Evolutionary conservation across 2,329 filamentous ascomycete species (phyloP).

Genomic region (Nigrospora sphaerica): DNA sequence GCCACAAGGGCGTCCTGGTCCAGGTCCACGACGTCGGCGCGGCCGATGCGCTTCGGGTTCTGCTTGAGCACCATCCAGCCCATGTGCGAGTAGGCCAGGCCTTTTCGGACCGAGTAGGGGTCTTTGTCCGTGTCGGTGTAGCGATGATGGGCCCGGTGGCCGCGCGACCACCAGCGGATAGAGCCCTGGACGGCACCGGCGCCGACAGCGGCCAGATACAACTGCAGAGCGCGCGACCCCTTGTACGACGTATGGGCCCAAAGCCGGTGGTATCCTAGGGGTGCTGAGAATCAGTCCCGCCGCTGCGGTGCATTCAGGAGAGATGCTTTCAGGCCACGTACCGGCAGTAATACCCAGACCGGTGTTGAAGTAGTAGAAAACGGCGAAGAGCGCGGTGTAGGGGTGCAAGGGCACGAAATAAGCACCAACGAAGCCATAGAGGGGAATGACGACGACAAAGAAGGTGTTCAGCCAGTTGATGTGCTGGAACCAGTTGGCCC

Average conservation of each 20-base stretch:
- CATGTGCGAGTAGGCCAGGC: conserved; percentile 74
- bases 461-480: background rate
- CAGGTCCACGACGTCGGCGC: conserved; percentile 80
- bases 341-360: conserved; percentile 74
- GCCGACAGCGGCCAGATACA: conserved; percentile 76
- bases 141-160: conserved; percentile 81
- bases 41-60: conserved; percentile 82
- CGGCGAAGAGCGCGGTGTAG: background rate
- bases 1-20: conserved; percentile 81
- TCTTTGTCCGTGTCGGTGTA: conserved; percentile 93
- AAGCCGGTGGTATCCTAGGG: conserved; percentile 50
- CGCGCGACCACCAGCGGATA: conserved; percentile 82
- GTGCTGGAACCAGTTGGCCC: background rate
- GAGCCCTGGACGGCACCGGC: conserved; percentile 77
- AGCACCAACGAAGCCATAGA: background rate
- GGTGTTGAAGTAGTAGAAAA: conserved; percentile 78
- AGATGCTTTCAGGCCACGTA: conserved; percentile 28
- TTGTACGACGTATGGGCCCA: conserved; percentile 86
- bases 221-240: conserved; percentile 65
- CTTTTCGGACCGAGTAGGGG: conserved; percentile 85
- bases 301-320: background rate
- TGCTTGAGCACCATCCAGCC: conserved; percentile 94
- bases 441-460: background rate
- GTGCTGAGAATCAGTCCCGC: conserved; percentile 1
- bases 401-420: background rate